Evolutionary conservation across 306 rosid species (phyloP).

Genomic region (Lathyrus oleraceus): DNA sequence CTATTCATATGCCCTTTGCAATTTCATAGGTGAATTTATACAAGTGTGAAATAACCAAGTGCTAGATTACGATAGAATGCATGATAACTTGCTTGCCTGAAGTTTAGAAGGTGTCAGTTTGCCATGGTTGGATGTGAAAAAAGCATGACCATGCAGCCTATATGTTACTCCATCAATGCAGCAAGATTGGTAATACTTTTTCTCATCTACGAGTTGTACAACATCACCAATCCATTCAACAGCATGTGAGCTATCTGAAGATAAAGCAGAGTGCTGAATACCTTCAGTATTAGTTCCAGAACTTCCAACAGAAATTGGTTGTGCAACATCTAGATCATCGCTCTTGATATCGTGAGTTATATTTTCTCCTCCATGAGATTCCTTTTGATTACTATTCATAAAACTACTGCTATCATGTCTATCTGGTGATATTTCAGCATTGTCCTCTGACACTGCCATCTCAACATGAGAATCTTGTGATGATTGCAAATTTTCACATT

Average conservation of each 20-base stretch:
- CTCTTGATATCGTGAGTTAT: constrained; percentile 50
- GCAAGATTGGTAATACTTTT: constrained; percentile 65
- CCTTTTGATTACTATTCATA: constrained; percentile 34
- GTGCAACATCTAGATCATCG: constrained; percentile 51
- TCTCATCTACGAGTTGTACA: constrained; percentile 48
- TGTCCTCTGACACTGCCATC: constrained; percentile 36
- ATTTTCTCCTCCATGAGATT: constrained; percentile 47
- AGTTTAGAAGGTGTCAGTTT: constrained; percentile 72
- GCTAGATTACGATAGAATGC: constrained; percentile 29
- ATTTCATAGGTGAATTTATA: constrained; percentile 26
- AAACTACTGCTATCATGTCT: constrained; percentile 35
- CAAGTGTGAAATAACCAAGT: constrained; percentile 21
- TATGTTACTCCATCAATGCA: constrained; percentile 64
- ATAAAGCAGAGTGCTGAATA: constrained; percentile 41
- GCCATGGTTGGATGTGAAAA: constrained; percentile 58
- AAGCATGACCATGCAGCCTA: constrained; percentile 69
- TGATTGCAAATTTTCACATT: constrained; percentile 44
- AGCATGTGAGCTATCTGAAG: constrained; percentile 51
- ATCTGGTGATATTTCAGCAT: constrained; percentile 43
- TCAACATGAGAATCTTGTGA: constrained; percentile 47
- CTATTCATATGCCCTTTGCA: constrained; percentile 9
- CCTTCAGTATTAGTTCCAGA: constrained; percentile 50
- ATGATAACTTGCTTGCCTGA: constrained; percentile 65
- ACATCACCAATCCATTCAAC: constrained; percentile 80
- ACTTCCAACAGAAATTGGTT: constrained; percentile 45